Evolutionary conservation across 2,329 filamentous ascomycete genomes (phyloP).

Genomic region (Calycina herbarum): DNA sequence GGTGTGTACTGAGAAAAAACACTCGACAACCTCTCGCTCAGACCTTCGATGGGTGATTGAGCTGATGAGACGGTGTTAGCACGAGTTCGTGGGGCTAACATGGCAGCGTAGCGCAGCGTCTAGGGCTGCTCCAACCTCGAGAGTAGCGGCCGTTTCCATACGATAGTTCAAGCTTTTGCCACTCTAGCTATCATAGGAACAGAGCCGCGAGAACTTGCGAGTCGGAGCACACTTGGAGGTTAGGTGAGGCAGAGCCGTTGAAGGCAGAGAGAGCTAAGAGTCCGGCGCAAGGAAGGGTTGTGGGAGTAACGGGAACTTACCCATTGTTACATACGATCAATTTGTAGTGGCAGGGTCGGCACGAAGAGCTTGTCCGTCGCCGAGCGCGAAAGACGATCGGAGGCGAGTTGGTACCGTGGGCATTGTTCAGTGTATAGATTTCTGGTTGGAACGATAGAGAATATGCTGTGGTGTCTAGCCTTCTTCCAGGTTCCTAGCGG

Average conservation of each 20-base stretch:
- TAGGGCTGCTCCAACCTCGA: background rate
- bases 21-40: slow-evolving; percentile 31
- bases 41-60: slow-evolving; percentile 28
- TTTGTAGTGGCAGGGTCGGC: background rate
- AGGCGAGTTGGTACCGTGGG: background rate
- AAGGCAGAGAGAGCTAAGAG: background rate
- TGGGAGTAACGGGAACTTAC: slow-evolving; percentile 1
- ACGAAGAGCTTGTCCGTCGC: slow-evolving; percentile 1
- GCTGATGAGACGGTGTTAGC: slow-evolving; percentile 31
- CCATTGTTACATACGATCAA: slow-evolving; percentile 2
- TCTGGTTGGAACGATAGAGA: background rate
- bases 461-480: background rate
- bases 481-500: background rate
- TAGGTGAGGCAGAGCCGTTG: background rate
- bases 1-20: slow-evolving; percentile 24
- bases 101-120: background rate
- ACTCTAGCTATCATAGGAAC: background rate
- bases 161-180: slow-evolving; percentile 1
- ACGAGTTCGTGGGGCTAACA: slow-evolving; percentile 3
- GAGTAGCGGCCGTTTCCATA: background rate
- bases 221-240: background rate
- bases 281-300: background rate
- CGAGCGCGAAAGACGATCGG: background rate
- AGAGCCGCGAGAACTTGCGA: background rate
- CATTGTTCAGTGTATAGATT: background rate